These are phyloP conservation scores for Gossypium arboreum DNA, from an alignment of 345 rosid genomes.

Conservation along the genomic window DNA sequence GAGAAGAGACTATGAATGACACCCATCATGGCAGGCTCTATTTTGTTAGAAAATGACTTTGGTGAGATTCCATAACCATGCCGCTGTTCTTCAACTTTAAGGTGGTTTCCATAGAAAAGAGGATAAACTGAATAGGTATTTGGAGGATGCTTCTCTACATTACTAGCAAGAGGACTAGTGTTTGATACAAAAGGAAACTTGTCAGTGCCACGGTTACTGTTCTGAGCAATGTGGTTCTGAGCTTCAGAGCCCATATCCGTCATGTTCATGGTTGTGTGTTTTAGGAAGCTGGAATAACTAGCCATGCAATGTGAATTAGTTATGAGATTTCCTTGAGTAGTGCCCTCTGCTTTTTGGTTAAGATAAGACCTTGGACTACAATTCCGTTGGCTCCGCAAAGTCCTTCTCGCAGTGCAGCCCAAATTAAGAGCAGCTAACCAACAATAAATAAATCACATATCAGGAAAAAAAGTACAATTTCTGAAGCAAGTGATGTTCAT, in stretches of 20 bases:
- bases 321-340: constrained; percentile 17
- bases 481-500: background rate
- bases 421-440: constrained; percentile 65
- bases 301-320: constrained; percentile 17
- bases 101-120: constrained; percentile 34
- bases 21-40: constrained; percentile 23
- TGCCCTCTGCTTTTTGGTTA: constrained; percentile 29
- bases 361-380: constrained; percentile 47
- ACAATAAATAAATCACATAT: constrained; percentile 9
- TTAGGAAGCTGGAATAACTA: constrained; percentile 23
- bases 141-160: constrained; percentile 23
- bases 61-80: constrained; percentile 20
- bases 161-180: constrained; percentile 3
- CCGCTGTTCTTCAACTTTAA: constrained; percentile 24
- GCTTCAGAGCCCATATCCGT: constrained; percentile 13
- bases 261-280: constrained; percentile 12
- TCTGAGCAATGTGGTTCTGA: constrained; percentile 15
- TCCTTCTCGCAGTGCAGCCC: constrained; percentile 59
- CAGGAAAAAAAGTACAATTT: background rate
- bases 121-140: constrained; percentile 39
- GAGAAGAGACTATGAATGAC: constrained; percentile 16
- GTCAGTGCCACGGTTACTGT: background rate
- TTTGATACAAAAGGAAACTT: constrained; percentile 24
- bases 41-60: constrained; percentile 15
- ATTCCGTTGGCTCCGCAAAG: constrained; percentile 59